Conservation (phyloP, 2,329 filamentous ascomycete genomes). For the Trichoderma afroharzianum region DNA sequence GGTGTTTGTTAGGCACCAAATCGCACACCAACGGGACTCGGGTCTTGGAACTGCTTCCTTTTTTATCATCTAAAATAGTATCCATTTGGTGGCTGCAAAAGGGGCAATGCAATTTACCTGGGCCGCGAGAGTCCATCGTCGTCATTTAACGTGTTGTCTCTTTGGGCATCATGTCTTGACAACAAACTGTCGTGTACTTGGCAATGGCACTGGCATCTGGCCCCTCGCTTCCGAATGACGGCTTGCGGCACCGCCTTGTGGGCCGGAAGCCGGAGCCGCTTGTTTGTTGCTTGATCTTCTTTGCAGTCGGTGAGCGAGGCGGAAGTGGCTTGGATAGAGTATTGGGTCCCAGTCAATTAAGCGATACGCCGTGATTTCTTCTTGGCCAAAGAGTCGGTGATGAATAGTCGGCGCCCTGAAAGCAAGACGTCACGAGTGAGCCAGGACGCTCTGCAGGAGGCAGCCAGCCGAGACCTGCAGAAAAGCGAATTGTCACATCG, state of each 20-base stretch:
- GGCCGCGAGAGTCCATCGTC: neutral
- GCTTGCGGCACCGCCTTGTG: neutral
- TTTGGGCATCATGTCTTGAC: neutral
- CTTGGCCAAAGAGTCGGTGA: conserved; percentile 1
- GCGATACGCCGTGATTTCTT: neutral
- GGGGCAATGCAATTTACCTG: neutral
- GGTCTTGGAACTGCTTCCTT: neutral
- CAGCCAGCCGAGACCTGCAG: conserved; percentile 4
- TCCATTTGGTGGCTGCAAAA: neutral
- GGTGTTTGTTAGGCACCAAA: conserved; percentile 10
- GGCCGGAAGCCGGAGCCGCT: neutral
- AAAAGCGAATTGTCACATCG: neutral
- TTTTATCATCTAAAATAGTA: neutral
- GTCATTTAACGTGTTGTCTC: neutral
- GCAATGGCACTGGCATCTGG: neutral
- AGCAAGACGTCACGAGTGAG: neutral
- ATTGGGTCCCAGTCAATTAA: neutral
- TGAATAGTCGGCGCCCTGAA: neutral
- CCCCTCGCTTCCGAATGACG: neutral
- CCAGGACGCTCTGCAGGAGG: neutral
- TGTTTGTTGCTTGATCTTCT: neutral
- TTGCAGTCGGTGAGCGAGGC: neutral
- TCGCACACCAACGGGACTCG: neutral
- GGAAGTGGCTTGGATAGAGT: neutral
- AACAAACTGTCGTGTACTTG: neutral